Evolutionary conservation across 345 rosid species (phyloP).

Genomic region (Ceriops decandra): DNA sequence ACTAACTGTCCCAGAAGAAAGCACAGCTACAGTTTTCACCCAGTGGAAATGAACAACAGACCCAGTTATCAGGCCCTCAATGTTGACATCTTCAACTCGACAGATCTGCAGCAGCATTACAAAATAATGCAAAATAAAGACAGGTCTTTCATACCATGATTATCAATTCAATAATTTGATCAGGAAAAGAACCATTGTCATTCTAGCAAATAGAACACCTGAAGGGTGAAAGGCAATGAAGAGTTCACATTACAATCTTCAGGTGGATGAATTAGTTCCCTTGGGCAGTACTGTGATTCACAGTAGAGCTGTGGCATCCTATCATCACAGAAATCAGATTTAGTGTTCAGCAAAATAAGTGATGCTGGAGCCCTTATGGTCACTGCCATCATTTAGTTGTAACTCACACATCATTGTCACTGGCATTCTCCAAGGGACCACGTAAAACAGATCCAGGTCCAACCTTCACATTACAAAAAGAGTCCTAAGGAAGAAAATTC

Average conservation of each 20-base stretch:
- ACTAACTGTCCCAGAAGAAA: constrained; percentile 43
- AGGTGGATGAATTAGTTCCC: constrained; percentile 80
- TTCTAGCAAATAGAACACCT: constrained; percentile 48
- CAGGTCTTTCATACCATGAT: constrained; percentile 7
- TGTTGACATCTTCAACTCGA: constrained; percentile 56
- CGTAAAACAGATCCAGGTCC: constrained; percentile 74
- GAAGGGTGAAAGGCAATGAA: constrained; percentile 84
- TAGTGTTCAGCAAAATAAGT: not conserved
- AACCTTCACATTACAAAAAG: constrained; percentile 46
- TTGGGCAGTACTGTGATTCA: constrained; percentile 72
- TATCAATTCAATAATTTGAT: constrained; percentile 16
- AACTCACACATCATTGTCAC: constrained; percentile 74
- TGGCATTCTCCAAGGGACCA: constrained; percentile 75
- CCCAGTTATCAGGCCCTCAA: constrained; percentile 52
- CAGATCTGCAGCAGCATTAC: constrained; percentile 47
- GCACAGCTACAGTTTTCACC: constrained; percentile 46
- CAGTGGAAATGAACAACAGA: constrained; percentile 68
- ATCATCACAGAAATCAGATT: constrained; percentile 17
- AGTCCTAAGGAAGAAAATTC: not conserved
- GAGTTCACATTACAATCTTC: constrained; percentile 95
- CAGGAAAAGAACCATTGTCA: constrained; percentile 24
- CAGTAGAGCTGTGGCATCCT: constrained; percentile 77
- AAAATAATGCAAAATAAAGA: constrained; percentile 8
- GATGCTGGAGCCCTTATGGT: not conserved
- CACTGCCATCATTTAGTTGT: not conserved